Evolutionary conservation across 768 basidiomycete species (phyloP), one percentile per base, ranked within the genome.

Genomic region (Tylopilus balloui): DNA sequence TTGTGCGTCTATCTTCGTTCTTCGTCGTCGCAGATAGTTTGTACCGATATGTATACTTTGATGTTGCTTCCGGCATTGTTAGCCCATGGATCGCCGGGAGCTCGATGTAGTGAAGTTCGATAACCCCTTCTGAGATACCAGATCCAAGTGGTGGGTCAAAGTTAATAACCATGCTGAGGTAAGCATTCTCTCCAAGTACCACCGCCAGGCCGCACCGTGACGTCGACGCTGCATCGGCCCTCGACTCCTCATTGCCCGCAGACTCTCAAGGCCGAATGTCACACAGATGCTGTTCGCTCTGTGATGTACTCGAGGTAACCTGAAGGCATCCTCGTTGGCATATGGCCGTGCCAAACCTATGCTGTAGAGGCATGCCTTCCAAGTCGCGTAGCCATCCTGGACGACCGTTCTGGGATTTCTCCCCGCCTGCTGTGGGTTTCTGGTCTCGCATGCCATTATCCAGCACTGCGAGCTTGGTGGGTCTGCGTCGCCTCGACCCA

Each of bases 311-410:
- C 56, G 45, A 56, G 54, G 50, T 45, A 40, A 50, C 59, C 59
- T 58, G 59, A 36, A 60, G 59, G 59, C 46, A 47, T 62, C 60
- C 60, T 61, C 60, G 43, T 61, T 61, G 57, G 38, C 47, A 31
- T 35, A 60, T 62, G 57, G 60, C 60, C 49, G 60, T 61, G 57
- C 54, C 28, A 59, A 58, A 59, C 60, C 50, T 53, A 61, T 62
- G 60, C 54, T 35, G 38, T 42, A 45, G 40, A 11, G n/a, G n/a
- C 54, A 56, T 56, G 60, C 48, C 51, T 42, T 39, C 49, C 27
- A n/a, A 20, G 28, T 39, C 46, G 25, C 40, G 50, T 56, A 59
- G 42, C 50, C 53, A 42, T 47, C 48, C 25, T 20, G 28, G 27
- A 40, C 47, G 57, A 32, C 27, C 15, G 34, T 48, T 41, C 60